These are phyloP conservation scores for Suillus clintonianus DNA, from an alignment of 768 basidiomycete species.

Conservation along the genomic window DNA sequence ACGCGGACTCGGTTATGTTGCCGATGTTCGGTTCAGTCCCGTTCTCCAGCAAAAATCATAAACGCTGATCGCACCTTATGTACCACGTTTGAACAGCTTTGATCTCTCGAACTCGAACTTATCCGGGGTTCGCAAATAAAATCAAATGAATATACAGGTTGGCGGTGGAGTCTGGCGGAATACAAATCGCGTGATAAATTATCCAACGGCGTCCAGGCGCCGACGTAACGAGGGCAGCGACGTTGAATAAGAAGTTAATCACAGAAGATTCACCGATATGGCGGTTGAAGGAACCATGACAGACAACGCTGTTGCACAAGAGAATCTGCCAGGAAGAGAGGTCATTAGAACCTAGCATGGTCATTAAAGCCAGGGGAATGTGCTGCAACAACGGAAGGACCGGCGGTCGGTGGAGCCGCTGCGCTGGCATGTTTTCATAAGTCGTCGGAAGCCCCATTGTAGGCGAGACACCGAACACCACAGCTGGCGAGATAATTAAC, in stretches of 20 bases:
- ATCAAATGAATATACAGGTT: background rate
- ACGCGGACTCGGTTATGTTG: background rate
- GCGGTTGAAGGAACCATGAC: constrained; percentile 91
- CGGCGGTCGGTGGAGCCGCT: constrained; percentile 88
- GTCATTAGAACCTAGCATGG: constrained; percentile 88
- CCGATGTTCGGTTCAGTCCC: background rate
- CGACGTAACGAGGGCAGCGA: constrained; percentile 91
- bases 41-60: background rate
- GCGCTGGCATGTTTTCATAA: constrained; percentile 91
- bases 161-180: background rate
- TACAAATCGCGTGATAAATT: constrained; percentile 48
- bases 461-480: constrained; percentile 71
- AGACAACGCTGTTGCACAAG: constrained; percentile 97
- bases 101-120: background rate
- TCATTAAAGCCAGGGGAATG: constrained; percentile 76
- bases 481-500: constrained; percentile 59
- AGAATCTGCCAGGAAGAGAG: constrained; percentile 40
- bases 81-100: background rate
- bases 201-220: constrained; percentile 95
- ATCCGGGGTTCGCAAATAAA: background rate
- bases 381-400: constrained; percentile 91
- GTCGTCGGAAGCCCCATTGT: constrained; percentile 77
- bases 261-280: constrained; percentile 95
- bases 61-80: background rate
- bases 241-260: constrained; percentile 93